Percentiles rank a stretch among this genome's conserved stretches.
phyloP scores from a whole-genome alignment of 2,329 filamentous ascomycete genomes.

The Claviceps arundinis region DNA sequence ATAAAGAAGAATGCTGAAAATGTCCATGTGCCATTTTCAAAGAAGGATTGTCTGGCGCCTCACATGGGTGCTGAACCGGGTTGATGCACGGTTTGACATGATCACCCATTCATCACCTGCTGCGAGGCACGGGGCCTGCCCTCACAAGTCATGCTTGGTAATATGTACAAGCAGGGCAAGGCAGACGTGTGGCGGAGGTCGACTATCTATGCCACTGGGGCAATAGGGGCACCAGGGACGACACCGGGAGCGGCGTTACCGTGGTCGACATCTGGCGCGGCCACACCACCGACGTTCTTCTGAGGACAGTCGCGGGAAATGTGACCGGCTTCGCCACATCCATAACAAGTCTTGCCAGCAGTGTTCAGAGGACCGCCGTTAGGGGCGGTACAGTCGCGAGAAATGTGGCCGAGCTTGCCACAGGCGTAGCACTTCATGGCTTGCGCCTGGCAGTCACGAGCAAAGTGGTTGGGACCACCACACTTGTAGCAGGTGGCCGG shows the following conservation, averaged over 20 bases:
- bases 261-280: slow-evolving; percentile 30
- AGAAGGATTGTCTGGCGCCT: not conserved
- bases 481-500: slow-evolving; percentile 64
- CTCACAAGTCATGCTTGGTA: not conserved
- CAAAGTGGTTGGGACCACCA: slow-evolving; percentile 90
- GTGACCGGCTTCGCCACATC: slow-evolving; percentile 88
- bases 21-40: too few relatives aligned
- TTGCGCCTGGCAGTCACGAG: slow-evolving; percentile 94
- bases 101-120: not conserved
- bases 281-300: slow-evolving; percentile 45
- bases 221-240: slow-evolving; percentile 32
- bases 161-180: not conserved
- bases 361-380: slow-evolving; percentile 94
- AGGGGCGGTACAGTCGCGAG: slow-evolving; percentile 84
- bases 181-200: slow-evolving; percentile 7
- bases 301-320: slow-evolving; percentile 90
- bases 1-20: not conserved
- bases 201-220: slow-evolving; percentile 23
- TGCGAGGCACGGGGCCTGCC: slow-evolving; percentile 3
- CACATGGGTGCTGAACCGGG: not conserved
- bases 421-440: slow-evolving; percentile 98
- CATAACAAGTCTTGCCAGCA: slow-evolving; percentile 96
- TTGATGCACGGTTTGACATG: not conserved
- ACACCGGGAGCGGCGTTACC: slow-evolving; percentile 22
- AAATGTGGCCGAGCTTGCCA: slow-evolving; percentile 90